Evolutionary conservation across 257 asterid genomes (phyloP).

Genomic region (Petunia secreta): DNA sequence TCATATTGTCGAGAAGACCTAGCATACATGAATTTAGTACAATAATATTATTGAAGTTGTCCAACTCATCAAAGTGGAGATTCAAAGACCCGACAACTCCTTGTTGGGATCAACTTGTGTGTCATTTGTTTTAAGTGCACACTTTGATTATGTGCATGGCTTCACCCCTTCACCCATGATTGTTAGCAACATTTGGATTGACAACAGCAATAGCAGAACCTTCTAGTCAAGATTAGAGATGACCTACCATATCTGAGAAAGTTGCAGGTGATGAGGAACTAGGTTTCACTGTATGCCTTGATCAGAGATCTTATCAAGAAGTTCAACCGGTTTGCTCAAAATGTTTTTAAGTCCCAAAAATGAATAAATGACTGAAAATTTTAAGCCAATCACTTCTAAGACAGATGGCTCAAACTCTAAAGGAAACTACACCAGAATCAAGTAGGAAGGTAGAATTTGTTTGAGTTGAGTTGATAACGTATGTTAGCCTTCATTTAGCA

Average conservation of each 20-base stretch:
- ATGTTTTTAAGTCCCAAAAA: not conserved
- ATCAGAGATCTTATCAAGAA: not conserved
- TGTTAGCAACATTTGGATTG: not conserved
- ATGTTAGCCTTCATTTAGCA: not conserved
- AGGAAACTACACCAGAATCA: not conserved
- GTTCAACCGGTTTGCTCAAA: not conserved
- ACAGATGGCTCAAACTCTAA: not conserved
- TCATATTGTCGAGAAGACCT: too few species aligned
- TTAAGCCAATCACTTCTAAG: not conserved
- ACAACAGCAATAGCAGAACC: conserved; percentile 2
- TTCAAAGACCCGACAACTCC: too few species aligned
- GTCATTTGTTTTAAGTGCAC: too few species aligned
- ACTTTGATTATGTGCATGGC: too few species aligned
- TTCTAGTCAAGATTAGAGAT: not conserved
- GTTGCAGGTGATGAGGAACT: not conserved
- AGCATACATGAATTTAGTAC: too few species aligned
- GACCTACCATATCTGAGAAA: not conserved
- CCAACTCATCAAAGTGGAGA: too few species aligned
- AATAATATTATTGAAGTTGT: too few species aligned
- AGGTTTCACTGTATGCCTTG: not conserved
- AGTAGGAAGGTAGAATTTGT: conserved; percentile 5
- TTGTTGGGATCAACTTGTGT: too few species aligned
- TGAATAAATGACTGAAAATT: not conserved
- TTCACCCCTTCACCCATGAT: too few species aligned
- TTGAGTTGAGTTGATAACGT: conserved; percentile 9